A percentile compares a stretch with the other conserved stretches of the same genome.
Evolutionary conservation across 2,329 filamentous ascomycete species (phyloP).

Genomic region (Colletotrichum somersetense): DNA sequence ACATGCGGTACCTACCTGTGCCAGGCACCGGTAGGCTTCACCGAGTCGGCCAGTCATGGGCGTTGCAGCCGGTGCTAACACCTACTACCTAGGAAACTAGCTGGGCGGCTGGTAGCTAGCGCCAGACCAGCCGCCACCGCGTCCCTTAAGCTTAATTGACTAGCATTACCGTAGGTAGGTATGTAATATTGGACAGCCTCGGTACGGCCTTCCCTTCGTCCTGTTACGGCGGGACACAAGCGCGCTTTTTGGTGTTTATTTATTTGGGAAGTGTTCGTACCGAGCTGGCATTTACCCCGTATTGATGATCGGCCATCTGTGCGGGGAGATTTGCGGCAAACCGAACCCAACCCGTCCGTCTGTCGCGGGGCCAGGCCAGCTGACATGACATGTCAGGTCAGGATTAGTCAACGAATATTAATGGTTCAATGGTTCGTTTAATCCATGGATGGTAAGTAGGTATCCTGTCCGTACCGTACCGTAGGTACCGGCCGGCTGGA

Average conservation of each 20-base stretch:
- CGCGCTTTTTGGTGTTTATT: neutral
- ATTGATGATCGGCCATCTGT: slow-evolving; percentile 5
- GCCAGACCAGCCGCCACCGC: neutral
- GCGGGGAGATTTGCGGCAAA: neutral
- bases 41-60: neutral
- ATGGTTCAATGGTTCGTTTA: slow-evolving; percentile 22
- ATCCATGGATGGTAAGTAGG: neutral
- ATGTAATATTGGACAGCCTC: neutral
- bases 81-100: too few species aligned
- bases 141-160: slow-evolving; percentile 39
- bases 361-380: too few species aligned
- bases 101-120: too few species aligned
- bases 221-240: slow-evolving; percentile 32
- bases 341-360: too few species aligned
- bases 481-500: slow-evolving; percentile 21
- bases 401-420: neutral
- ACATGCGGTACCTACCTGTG: neutral
- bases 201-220: neutral
- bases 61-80: too few species aligned
- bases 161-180: neutral
- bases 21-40: neutral
- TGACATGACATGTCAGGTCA: too few species aligned
- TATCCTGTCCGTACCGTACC: neutral
- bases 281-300: slow-evolving; percentile 11
- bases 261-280: neutral